Base-by-base conservation (phyloP, 495 filamentous ascomycete genomes). In the Immersiella caudata region DNA sequence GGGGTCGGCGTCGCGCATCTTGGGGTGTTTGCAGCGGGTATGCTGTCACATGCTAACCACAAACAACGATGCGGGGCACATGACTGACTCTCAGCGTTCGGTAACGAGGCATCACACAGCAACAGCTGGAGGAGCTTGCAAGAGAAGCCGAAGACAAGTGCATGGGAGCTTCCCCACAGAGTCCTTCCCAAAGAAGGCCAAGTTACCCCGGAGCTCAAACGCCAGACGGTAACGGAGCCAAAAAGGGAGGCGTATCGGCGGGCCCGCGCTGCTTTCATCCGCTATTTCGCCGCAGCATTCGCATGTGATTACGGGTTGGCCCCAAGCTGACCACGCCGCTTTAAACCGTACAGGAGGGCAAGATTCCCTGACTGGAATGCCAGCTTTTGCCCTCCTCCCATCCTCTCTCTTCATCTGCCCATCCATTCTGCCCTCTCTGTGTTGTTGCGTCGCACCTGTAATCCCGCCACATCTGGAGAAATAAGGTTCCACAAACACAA, bases 251-350 rank as follows among this genome's bases (percentile, higher is more conserved):
- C 40, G 40, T 14, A 46, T 59, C 33, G 36, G 33, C 33, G 59
- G 27, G 22, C 52, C 2, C 20, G 24, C 52, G 59, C 29, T 25
- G 61, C 61, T 63, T 63, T 50, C 61, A 51, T 52, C 46, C 22
- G 55, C 25, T 8, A 55, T 24, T 55, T 55, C 59, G 21, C 57
- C 26, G 57, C 57, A 21, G 26, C 40, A 52, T 65, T 66, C 64
- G 49, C 64, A 66, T 66, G 64, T 66, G 64, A 66, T 60, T 22
- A 27, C 16, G 21, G 36, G 36, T 33, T 26, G 24, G 33, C n/a
- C 59, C 20, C 36, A 25, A n/a, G 61, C 40, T 25, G 36, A 26
- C 18, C 27, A 25, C 29, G 46, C 65, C 65, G 65, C 58, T 67
- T 67, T 67, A 55, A 67, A 61, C 65, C 65, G 58, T 9, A 22